These are phyloP conservation scores for Tuber indicum DNA, from an alignment of 495 filamentous ascomycete species.

Conservation along the genomic window DNA sequence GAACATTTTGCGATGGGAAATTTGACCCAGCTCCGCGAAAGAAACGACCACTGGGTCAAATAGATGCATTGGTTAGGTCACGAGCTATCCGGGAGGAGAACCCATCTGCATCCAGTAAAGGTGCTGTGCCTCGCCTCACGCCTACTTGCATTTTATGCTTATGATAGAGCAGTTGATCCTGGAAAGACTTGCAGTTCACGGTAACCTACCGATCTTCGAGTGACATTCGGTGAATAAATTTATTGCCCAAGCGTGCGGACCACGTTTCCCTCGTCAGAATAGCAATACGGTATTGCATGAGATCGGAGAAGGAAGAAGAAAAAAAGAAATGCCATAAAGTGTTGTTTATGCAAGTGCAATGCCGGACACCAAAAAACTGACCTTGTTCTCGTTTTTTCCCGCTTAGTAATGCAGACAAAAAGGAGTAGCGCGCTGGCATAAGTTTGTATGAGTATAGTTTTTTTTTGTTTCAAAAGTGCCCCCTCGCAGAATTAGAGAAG, in stretches of 20 bases:
- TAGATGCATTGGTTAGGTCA: neutral
- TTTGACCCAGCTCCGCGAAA: neutral
- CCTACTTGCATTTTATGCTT: neutral
- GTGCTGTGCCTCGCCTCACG: neutral
- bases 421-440: neutral
- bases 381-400: neutral
- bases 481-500: neutral
- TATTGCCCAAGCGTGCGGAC: neutral
- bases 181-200: neutral
- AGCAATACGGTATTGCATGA: neutral
- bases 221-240: neutral
- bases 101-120: neutral
- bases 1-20: neutral
- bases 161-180: neutral
- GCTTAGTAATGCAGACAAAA: neutral
- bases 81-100: neutral
- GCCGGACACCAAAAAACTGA: neutral
- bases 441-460: neutral
- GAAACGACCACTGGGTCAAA: neutral
- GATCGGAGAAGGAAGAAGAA: too few species aligned
- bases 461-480: neutral
- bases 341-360: neutral
- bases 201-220: neutral
- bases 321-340: neutral
- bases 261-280: neutral